Evolutionary conservation across 2,329 filamentous ascomycete species (phyloP).

Genomic region (Blastomyces gilchristii): DNA sequence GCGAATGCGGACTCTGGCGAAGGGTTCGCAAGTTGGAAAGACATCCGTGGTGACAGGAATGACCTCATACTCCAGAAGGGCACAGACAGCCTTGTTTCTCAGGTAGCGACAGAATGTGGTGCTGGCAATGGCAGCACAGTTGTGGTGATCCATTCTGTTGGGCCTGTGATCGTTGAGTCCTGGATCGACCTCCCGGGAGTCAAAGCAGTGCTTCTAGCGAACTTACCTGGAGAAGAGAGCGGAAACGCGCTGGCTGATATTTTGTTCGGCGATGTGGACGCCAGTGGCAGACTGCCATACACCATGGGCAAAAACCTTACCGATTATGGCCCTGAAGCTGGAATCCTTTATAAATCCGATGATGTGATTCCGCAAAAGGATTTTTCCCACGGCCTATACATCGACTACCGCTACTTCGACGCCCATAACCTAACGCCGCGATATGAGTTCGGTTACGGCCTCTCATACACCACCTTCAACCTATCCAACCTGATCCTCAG

Average conservation of each 20-base stretch:
- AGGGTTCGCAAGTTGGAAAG: constrained; percentile 43
- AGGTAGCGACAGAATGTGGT: constrained; percentile 59
- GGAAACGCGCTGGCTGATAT: constrained; percentile 40
- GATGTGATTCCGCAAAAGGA: constrained; percentile 66
- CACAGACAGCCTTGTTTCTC: constrained; percentile 61
- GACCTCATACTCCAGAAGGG: constrained; percentile 60
- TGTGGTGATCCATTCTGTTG: constrained; percentile 81
- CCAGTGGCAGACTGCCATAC: constrained; percentile 51
- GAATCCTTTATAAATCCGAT: constrained; percentile 60
- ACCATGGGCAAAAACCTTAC: constrained; percentile 47
- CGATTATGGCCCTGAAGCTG: constrained; percentile 56
- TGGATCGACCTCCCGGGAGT: constrained; percentile 55
- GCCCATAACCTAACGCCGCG: constrained; percentile 61
- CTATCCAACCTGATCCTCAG: constrained; percentile 46
- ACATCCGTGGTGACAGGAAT: constrained; percentile 45
- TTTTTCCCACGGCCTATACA: constrained; percentile 71
- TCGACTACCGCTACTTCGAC: constrained; percentile 87
- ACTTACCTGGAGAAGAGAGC: constrained; percentile 50
- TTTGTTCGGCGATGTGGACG: constrained; percentile 35
- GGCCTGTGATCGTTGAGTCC: constrained; percentile 51
- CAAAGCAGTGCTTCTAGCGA: constrained; percentile 53
- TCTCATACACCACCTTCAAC: constrained; percentile 68
- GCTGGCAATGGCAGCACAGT: constrained; percentile 56
- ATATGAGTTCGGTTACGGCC: constrained; percentile 77
- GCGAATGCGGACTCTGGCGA: constrained; percentile 42